Percentiles rank a stretch among this genome's conserved stretches.
These are phyloP conservation scores for Mesembryanthemum crystallinum DNA, from an alignment of 148 eudicot species.

Conservation along the genomic window DNA sequence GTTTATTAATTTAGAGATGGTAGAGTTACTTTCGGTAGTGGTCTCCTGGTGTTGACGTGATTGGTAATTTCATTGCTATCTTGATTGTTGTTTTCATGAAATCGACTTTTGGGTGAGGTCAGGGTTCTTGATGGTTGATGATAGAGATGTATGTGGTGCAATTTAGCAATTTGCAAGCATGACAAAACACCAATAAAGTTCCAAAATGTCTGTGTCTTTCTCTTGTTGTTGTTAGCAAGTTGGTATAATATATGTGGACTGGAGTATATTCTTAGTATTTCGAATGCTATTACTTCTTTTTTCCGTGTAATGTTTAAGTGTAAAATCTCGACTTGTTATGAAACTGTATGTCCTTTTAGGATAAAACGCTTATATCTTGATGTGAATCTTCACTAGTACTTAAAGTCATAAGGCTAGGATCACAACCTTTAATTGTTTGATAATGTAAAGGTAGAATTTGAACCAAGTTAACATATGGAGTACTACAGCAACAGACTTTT, in stretches of 20 bases:
- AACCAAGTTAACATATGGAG: too few species aligned
- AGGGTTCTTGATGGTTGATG: background rate
- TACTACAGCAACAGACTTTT: too few species aligned
- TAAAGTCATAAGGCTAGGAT: background rate
- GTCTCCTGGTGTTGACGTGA: too few species aligned
- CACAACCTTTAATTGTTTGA: too few species aligned
- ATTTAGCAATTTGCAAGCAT: background rate
- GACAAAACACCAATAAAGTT: background rate
- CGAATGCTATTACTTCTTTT: too few species aligned
- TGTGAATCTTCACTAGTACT: background rate
- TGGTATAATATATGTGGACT: too few species aligned
- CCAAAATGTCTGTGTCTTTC: background rate
- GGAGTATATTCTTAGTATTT: background rate
- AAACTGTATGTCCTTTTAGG: too few species aligned
- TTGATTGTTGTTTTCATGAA: background rate
- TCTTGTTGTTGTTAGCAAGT: background rate
- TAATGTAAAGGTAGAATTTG: too few species aligned
- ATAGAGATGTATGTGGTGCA: constrained; percentile 17
- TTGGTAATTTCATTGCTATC: background rate
- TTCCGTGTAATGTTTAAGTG: too few species aligned
- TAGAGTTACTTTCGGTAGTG: too few species aligned
- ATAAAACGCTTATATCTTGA: background rate
- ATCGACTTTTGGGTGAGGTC: background rate
- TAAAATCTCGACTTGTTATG: too few species aligned
- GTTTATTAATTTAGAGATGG: too few species aligned